These are phyloP conservation scores for Xylaria multiplex DNA, from an alignment of 2,329 filamentous ascomycete genomes.

Conservation along the genomic window DNA sequence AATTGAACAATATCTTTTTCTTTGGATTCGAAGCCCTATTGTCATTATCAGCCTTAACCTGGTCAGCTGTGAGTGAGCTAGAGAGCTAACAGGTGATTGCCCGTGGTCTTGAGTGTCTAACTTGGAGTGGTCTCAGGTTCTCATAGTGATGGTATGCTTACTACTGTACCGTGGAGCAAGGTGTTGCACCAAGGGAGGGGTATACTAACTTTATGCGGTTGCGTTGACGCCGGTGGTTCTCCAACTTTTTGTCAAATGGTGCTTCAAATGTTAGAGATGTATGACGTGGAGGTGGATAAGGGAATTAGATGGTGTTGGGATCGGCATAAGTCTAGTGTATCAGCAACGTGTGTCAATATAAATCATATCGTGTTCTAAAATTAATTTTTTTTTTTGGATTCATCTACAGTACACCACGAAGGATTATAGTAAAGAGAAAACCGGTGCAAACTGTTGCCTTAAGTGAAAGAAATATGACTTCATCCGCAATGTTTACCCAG, in stretches of 20 bases:
- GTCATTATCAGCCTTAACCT: neutral
- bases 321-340: conserved; percentile 11
- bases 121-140: neutral
- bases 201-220: conserved; percentile 3
- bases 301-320: conserved; percentile 5
- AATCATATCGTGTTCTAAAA: conserved; percentile 4
- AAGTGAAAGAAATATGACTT: neutral
- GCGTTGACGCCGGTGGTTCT: neutral
- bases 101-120: neutral
- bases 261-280: neutral
- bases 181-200: neutral
- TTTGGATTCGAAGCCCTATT: neutral
- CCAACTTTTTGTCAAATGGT: neutral
- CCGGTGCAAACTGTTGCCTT: neutral
- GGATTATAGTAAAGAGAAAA: neutral
- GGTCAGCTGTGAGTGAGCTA: neutral
- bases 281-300: conserved; percentile 19
- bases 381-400: conserved; percentile 4
- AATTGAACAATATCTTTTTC: neutral
- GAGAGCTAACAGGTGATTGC: neutral
- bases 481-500: neutral
- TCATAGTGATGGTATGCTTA: neutral
- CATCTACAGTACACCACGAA: neutral
- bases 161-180: conserved; percentile 13
- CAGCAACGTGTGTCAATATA: neutral